phyloP scores from a whole-genome alignment of 2,329 filamentous ascomycete genomes.

The Epichloe sp. region DNA sequence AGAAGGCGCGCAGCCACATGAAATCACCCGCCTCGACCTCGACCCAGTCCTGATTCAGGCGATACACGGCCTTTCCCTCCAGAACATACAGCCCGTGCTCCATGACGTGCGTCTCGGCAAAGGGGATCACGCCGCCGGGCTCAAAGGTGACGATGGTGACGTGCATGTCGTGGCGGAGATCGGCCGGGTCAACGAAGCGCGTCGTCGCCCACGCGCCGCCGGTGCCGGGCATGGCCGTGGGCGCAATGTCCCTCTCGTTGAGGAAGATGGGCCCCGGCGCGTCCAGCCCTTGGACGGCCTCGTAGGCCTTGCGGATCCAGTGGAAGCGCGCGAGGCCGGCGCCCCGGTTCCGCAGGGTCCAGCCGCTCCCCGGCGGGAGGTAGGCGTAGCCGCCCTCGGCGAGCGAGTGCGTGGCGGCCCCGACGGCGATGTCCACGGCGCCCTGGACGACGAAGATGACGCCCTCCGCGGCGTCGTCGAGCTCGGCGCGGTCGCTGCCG shows the following conservation, averaged over 20 bases:
- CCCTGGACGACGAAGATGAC: conserved; percentile 5
- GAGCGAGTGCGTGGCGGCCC: not conserved
- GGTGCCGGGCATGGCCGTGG: conserved; percentile 1
- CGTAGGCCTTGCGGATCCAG: conserved; percentile 6
- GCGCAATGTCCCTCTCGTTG: conserved; percentile 1
- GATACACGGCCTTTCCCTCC: conserved; percentile 5
- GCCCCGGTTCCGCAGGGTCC: conserved; percentile 1
- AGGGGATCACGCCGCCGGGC: conserved; percentile 5
- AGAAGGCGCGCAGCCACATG: conserved; percentile 6
- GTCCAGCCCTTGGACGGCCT: not conserved
- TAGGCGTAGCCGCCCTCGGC: conserved; percentile 4
- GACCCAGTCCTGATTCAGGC: conserved; percentile 5
- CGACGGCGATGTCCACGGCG: not conserved
- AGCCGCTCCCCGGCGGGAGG: not conserved
- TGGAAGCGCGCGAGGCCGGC: conserved; percentile 1
- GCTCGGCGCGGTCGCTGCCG: conserved; percentile 3
- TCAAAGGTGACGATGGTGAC: conserved; percentile 4
- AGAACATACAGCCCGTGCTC: conserved; percentile 6
- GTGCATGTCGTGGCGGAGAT: conserved; percentile 6
- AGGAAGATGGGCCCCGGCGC: not conserved
- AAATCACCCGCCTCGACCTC: conserved; percentile 6
- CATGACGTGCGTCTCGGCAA: conserved; percentile 6
- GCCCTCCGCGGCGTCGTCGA: not conserved
- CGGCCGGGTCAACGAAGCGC: conserved; percentile 4
- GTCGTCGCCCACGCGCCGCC: conserved; percentile 5